A percentile compares a stretch with the other conserved stretches of the same genome.
Evolutionary conservation across 2,329 filamentous ascomycete species (phyloP).

Genomic region (Phialophora tarda): DNA sequence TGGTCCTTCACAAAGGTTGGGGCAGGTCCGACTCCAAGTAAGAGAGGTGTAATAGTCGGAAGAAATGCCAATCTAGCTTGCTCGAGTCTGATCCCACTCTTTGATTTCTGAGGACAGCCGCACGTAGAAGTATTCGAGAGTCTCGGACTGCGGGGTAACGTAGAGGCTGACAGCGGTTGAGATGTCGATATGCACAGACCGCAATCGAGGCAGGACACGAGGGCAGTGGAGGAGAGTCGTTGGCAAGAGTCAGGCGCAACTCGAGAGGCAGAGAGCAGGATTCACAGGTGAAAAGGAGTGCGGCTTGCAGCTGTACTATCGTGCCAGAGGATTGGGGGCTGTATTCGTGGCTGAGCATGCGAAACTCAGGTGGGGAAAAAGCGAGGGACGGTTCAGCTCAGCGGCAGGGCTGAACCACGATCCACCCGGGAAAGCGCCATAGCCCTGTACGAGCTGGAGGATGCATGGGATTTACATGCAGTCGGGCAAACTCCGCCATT

Average conservation of each 20-base stretch:
- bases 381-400: constrained; percentile 3
- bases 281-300: constrained; percentile 4
- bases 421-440: background rate
- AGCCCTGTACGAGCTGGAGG: background rate
- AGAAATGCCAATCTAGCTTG: background rate
- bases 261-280: background rate
- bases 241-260: background rate
- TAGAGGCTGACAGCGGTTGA: constrained; percentile 22
- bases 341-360: constrained; percentile 25
- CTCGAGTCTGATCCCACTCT: constrained; percentile 3
- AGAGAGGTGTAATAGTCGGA: background rate
- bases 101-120: constrained; percentile 16
- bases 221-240: constrained; percentile 4
- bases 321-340: constrained; percentile 15
- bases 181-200: background rate
- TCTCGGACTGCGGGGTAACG: constrained; percentile 24
- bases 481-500: background rate
- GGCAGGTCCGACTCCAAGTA: background rate
- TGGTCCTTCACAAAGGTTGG: constrained; percentile 1
- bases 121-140: constrained; percentile 15
- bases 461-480: background rate
- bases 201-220: constrained; percentile 3
- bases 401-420: constrained; percentile 8
- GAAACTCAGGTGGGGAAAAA: constrained; percentile 9
- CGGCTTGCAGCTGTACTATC: constrained; percentile 8